Percentiles rank a stretch among this genome's conserved stretches.
These are phyloP conservation scores for Craspedostauros australis DNA, from an alignment of 108 stramenopile species.

Conservation along the genomic window DNA sequence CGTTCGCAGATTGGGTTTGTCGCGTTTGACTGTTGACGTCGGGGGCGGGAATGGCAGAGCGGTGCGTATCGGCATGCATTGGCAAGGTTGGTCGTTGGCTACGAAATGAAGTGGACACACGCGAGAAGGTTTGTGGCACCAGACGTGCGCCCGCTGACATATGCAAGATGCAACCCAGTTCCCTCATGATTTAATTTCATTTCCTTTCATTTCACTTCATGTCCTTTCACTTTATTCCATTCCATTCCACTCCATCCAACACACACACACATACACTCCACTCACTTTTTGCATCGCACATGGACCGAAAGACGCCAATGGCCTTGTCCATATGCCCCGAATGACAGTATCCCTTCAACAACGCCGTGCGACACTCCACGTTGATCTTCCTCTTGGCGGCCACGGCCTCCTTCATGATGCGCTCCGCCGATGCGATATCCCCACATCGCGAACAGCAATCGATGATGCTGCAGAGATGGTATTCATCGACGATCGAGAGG, in stretches of 20 bases:
- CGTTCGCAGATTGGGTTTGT: conserved; percentile 67
- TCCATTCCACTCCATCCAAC: too few relatives aligned
- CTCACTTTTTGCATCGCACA: conserved; percentile 30
- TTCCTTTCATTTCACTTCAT: too few relatives aligned
- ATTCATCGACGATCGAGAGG: conserved; percentile 53
- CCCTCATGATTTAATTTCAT: neutral
- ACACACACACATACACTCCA: neutral
- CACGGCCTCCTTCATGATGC: conserved; percentile 13
- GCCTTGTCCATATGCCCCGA: conserved; percentile 64
- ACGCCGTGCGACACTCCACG: conserved; percentile 69
- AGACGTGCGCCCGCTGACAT: conserved; percentile 4
- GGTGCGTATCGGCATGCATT: too few relatives aligned
- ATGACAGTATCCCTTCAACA: conserved; percentile 72
- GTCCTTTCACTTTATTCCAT: too few relatives aligned
- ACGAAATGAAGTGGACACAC: too few relatives aligned
- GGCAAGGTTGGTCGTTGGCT: too few relatives aligned
- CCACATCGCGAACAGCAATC: conserved; percentile 82
- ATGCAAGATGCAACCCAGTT: neutral
- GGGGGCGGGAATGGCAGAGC: too few relatives aligned
- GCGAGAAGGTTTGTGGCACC: too few relatives aligned
- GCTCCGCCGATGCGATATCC: conserved; percentile 39
- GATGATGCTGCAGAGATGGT: conserved; percentile 77
- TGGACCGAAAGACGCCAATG: conserved; percentile 42
- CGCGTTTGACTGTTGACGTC: conserved; percentile 7
- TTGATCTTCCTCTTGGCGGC: conserved; percentile 10